A percentile compares a stretch with the other conserved stretches of the same genome.
Conservation (phyloP, 345 rosid genomes). For the Rhodamnia argentea region DNA sequence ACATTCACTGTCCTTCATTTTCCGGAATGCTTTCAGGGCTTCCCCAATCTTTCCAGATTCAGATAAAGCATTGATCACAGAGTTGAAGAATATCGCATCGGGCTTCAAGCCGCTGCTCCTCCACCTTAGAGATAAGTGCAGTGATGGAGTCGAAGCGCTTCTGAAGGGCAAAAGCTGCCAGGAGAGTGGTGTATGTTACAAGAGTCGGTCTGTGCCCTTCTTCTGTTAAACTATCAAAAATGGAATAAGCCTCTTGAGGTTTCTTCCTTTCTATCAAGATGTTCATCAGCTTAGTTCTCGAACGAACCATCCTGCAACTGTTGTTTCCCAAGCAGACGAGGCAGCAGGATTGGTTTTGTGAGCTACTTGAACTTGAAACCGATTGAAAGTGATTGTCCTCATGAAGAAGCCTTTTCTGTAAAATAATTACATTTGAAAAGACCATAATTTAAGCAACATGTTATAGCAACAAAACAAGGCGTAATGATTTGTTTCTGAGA, state of each 20-base stretch:
- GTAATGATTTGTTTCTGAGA: neutral
- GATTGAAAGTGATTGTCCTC: slow-evolving; percentile 23
- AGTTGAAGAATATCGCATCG: slow-evolving; percentile 82
- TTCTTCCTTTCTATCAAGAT: slow-evolving; percentile 55
- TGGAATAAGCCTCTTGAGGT: slow-evolving; percentile 64
- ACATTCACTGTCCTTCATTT: slow-evolving; percentile 76
- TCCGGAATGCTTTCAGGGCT: slow-evolving; percentile 66
- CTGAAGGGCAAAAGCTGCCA: slow-evolving; percentile 57
- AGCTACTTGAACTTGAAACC: slow-evolving; percentile 12
- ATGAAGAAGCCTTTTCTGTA: slow-evolving; percentile 24
- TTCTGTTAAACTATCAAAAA: slow-evolving; percentile 54
- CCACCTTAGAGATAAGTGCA: slow-evolving; percentile 51
- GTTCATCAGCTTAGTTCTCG: slow-evolving; percentile 89
- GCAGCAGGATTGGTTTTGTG: slow-evolving; percentile 30
- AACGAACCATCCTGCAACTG: slow-evolving; percentile 56
- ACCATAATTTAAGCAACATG: neutral
- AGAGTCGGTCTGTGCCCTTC: slow-evolving; percentile 82
- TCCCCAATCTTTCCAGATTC: slow-evolving; percentile 72
- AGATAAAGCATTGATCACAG: slow-evolving; percentile 80
- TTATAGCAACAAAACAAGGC: neutral
- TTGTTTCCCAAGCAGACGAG: slow-evolving; percentile 46
- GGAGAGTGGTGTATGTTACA: slow-evolving; percentile 75
- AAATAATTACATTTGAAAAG: neutral
- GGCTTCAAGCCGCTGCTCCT: slow-evolving; percentile 68
- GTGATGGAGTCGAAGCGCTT: slow-evolving; percentile 54